Evolutionary conservation across 805 yeast species (phyloP).

Genomic region (Starmera quercuum): DNA sequence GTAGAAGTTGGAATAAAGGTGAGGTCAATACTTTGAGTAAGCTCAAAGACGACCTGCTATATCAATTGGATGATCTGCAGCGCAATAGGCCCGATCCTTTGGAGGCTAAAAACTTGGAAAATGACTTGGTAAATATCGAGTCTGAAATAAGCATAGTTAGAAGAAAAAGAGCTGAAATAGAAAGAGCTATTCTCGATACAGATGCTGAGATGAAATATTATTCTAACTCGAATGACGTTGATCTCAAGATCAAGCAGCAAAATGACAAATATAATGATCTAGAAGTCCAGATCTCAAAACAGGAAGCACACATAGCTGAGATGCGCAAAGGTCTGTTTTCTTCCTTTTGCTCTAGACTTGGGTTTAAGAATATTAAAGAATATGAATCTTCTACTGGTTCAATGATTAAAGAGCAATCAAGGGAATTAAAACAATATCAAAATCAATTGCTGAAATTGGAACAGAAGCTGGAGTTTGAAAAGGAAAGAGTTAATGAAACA

Average conservation of each 20-base stretch:
- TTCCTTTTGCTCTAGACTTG: conserved; percentile 47
- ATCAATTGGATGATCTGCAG: conserved; percentile 34
- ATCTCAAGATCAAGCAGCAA: conserved; percentile 18
- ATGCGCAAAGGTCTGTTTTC: conserved; percentile 40
- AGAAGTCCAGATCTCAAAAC: conserved; percentile 18
- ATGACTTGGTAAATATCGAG: conserved; percentile 45
- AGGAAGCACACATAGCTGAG: conserved; percentile 21
- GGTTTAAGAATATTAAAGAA: conserved; percentile 49
- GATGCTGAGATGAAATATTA: conserved; percentile 47
- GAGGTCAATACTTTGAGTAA: conserved; percentile 49
- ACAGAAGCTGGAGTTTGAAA: conserved; percentile 59
- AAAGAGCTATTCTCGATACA: conserved; percentile 37
- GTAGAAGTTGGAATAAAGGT: conserved; percentile 68
- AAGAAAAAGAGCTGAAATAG: conserved; percentile 34
- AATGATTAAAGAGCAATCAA: conserved; percentile 43
- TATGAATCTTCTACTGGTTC: conserved; percentile 68
- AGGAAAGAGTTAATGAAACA: conserved; percentile 49
- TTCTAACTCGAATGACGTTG: conserved; percentile 22
- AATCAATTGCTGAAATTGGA: conserved; percentile 55
- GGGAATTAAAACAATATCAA: conserved; percentile 52
- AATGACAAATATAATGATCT: conserved; percentile 15
- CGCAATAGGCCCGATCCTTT: conserved; percentile 43
- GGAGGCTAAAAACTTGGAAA: conserved; percentile 47
- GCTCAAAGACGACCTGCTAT: conserved; percentile 40
- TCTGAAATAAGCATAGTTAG: conserved; percentile 36